A percentile compares a stretch with the other conserved stretches of the same genome.
Evolutionary conservation across 345 rosid genomes (phyloP).

Genomic region (Nasturtium officinale): DNA sequence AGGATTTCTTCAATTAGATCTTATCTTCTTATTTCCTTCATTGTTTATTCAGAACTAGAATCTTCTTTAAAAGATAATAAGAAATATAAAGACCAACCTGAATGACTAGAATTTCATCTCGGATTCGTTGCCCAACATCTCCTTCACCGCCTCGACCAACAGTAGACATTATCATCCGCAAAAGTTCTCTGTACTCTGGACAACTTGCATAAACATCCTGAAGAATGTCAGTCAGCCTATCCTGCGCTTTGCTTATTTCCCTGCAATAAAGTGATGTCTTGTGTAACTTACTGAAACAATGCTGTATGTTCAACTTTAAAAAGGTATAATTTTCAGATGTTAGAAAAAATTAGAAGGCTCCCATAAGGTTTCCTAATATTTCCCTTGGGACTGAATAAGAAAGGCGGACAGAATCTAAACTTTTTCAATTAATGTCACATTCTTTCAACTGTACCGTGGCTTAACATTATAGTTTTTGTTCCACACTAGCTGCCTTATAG

Average conservation of each 20-base stretch:
- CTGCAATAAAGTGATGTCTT: conserved; percentile 51
- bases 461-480: conserved; percentile 98
- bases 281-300: conserved; percentile 8
- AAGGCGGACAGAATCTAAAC: conserved; percentile 6
- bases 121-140: conserved; percentile 99
- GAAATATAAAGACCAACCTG: conserved; percentile 61
- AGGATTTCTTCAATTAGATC: conserved; percentile 7
- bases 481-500: conserved; percentile 98
- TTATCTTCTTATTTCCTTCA: conserved; percentile 1
- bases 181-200: conserved; percentile 74
- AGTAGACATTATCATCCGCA: conserved; percentile 88
- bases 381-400: conserved; percentile 6
- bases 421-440: conserved; percentile 24
- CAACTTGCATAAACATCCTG: conserved; percentile 58
- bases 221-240: conserved; percentile 83
- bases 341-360: conserved; percentile 17
- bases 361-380: conserved; percentile 4
- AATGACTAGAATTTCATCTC: conserved; percentile 94
- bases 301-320: conserved; percentile 3
- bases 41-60: conserved; percentile 18
- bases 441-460: conserved; percentile 69
- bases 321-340: conserved; percentile 8
- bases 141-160: conserved; percentile 99
- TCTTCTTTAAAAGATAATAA: neutral
- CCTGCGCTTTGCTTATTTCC: conserved; percentile 96